phyloP scores from a whole-genome alignment of 208 protist species.

The Trichomonas vaginalis region DNA sequence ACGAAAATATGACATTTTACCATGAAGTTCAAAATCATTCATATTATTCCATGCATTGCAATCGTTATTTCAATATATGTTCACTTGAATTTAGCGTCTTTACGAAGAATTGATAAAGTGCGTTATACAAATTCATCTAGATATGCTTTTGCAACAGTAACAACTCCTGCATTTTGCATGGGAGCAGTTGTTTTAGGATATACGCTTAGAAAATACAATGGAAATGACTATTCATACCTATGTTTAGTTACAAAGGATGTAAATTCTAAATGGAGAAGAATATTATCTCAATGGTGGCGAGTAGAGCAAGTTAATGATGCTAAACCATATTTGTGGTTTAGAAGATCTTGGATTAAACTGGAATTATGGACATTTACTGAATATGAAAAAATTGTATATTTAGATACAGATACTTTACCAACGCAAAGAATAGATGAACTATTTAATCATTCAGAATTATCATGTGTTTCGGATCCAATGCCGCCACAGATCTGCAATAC shows the following conservation, averaged over 20 bases:
- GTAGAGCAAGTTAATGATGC: not conserved
- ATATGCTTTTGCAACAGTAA: not conserved
- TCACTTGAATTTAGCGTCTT: too few species aligned
- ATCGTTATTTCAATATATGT: too few species aligned
- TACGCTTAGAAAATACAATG: not conserved
- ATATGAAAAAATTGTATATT: constrained; percentile 10
- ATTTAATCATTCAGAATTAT: not conserved
- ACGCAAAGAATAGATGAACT: not conserved
- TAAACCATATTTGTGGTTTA: not conserved
- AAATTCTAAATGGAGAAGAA: not conserved
- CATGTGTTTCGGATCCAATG: not conserved
- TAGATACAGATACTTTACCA: not conserved
- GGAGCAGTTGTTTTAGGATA: not conserved
- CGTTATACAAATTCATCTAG: not conserved
- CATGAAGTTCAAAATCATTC: too few species aligned
- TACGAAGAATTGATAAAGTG: too few species aligned
- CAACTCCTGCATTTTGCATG: not conserved
- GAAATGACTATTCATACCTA: not conserved
- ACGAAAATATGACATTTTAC: too few species aligned
- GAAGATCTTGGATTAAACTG: not conserved
- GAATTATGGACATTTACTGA: not conserved
- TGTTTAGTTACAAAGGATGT: not conserved
- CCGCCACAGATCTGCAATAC: not conserved
- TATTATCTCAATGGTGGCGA: not conserved
- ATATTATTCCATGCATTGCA: too few species aligned